Evolutionary conservation across 768 basidiomycete species (phyloP), one percentile per base, ranked within the genome.

Genomic region (Solioccasus polychromus): DNA sequence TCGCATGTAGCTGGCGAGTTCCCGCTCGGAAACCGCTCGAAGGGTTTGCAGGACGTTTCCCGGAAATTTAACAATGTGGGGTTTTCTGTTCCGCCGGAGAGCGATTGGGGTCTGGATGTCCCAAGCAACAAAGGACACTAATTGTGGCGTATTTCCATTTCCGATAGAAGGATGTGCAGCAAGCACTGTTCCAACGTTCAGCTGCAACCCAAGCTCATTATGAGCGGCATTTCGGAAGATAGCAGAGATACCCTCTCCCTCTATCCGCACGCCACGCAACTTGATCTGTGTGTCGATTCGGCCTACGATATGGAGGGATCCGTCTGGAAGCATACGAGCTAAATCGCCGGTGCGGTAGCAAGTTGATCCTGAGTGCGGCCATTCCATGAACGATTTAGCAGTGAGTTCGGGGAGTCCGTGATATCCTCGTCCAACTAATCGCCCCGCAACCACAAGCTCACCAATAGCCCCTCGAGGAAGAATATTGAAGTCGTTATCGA

Each of bases 201-300:
- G 58, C 34, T 49, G 53, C 22, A 62, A 22, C 18, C 47, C 53
- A 23, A 52, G 53, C 31, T 42, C 51, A 20, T 32, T 32, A 25
- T 32, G 47, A 51, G 43, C 59, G 26, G 48, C 20, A 15, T 42
- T 43, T 35, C 45, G 69, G 17, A 76, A 54, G 32, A 75, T 68
- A 23, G 74, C 64, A n/a, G 72, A 75, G 20, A 78, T 69, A 6
- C 75, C 77, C 48, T 75, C 76, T 2, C 70, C 69, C 52, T 78
- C 77, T 17, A 78, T 77, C n/a, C 77, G 73, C 17, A 78, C 75
- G 20, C 77, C 77, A 29, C 74, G 68, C 30, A 76, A 53, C 57
- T 78, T 78, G 55, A 78, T 71, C 46, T 78, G 77, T 6, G 71
- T 70, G 52, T 78, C 77, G 38, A 74, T 74, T 22, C 77, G 69